Evolutionary conservation across 805 yeast genomes (phyloP).

Genomic region (Pichia ethanolica): DNA sequence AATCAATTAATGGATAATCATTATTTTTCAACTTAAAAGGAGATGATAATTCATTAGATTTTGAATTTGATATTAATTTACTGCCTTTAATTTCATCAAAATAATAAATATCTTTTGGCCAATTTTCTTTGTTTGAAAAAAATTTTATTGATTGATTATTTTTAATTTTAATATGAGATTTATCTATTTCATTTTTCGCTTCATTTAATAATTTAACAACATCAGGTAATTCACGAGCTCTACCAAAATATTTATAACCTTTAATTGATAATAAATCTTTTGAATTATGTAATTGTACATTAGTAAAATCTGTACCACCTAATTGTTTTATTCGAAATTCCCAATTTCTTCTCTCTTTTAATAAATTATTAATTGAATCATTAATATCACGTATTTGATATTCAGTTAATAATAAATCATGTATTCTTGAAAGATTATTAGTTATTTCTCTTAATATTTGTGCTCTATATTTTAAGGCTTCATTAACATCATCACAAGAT

Average conservation of each 20-base stretch:
- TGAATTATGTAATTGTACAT: background rate
- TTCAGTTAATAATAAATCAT: conserved; percentile 53
- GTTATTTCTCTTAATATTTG: conserved; percentile 60
- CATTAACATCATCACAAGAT: conserved; percentile 45
- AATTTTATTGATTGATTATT: background rate
- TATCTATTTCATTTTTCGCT: conserved; percentile 17
- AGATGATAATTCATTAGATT: too few species aligned
- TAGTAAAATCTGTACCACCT: conserved; percentile 63
- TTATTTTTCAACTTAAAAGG: background rate
- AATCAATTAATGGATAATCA: background rate
- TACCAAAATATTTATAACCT: conserved; percentile 72
- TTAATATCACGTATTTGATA: conserved; percentile 63
- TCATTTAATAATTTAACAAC: conserved; percentile 43
- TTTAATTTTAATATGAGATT: background rate
- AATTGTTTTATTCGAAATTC: conserved; percentile 62
- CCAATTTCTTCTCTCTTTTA: conserved; percentile 70
- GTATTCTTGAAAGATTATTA: conserved; percentile 50
- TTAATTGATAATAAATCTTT: conserved; percentile 21
- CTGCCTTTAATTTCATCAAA: background rate
- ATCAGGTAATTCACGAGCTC: conserved; percentile 76
- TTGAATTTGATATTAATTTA: background rate
- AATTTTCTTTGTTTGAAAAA: background rate
- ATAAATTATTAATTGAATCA: conserved; percentile 60
- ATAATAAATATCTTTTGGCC: background rate
- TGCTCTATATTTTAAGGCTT: conserved; percentile 65